Conservation (phyloP, 805 yeast species). For the Nakazawaea holstii region DNA sequence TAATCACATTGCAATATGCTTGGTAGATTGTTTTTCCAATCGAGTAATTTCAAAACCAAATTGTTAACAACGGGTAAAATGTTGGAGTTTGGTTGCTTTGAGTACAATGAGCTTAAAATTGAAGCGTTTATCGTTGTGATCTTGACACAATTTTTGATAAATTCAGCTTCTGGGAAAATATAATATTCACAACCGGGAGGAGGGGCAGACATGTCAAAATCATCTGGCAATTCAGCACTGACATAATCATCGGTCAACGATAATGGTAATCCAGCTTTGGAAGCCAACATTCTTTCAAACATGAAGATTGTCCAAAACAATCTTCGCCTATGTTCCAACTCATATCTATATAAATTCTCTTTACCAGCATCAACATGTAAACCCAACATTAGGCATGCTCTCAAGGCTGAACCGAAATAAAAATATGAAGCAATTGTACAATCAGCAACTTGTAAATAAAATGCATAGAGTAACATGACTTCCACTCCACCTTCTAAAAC, state of each 20-base stretch:
- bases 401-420: conserved; percentile 70
- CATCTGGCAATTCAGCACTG: conserved; percentile 70
- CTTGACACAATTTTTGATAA: conserved; percentile 68
- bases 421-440: conserved; percentile 79
- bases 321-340: conserved; percentile 43
- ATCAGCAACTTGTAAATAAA: conserved; percentile 78
- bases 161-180: conserved; percentile 75
- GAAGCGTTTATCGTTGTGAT: conserved; percentile 77
- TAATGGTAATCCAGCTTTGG: conserved; percentile 76
- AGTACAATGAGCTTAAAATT: conserved; percentile 63
- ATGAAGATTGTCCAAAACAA: conserved; percentile 36
- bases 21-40: conserved; percentile 66
- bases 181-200: conserved; percentile 57
- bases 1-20: conserved; percentile 62
- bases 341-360: conserved; percentile 46
- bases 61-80: conserved; percentile 71
- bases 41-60: conserved; percentile 57
- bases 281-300: conserved; percentile 65
- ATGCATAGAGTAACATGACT: conserved; percentile 68
- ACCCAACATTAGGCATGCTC: conserved; percentile 69
- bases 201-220: conserved; percentile 60
- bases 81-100: conserved; percentile 71
- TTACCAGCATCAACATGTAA: conserved; percentile 81
- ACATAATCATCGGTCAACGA: conserved; percentile 80
- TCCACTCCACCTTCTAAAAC: conserved; percentile 80